These are phyloP conservation scores for Orbilia ellipsospora DNA, from an alignment of 2,329 filamentous ascomycete species.

Conservation along the genomic window DNA sequence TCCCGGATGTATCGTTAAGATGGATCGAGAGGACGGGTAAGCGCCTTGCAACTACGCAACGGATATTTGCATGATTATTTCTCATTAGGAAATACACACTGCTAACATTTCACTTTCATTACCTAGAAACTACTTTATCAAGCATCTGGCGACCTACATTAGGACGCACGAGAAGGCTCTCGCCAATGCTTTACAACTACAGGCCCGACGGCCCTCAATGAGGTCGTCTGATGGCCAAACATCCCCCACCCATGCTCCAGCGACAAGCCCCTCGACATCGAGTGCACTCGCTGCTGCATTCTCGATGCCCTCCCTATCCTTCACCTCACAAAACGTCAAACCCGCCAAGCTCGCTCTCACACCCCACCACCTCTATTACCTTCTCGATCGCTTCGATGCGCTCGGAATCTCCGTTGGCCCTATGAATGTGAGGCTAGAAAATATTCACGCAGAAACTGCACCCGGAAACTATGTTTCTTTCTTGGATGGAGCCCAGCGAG, in stretches of 20 bases:
- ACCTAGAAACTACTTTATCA: constrained; percentile 71
- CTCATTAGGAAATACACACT: background rate
- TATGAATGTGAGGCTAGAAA: constrained; percentile 95
- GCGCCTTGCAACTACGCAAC: constrained; percentile 1
- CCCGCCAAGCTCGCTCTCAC: constrained; percentile 92
- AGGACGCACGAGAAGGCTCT: constrained; percentile 97
- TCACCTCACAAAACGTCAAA: constrained; percentile 85
- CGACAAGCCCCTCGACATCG: constrained; percentile 71
- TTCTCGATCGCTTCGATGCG: constrained; percentile 94
- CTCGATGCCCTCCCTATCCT: constrained; percentile 84
- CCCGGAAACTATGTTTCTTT: constrained; percentile 97
- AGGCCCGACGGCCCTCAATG: constrained; percentile 60
- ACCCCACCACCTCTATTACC: constrained; percentile 95
- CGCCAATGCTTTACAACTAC: constrained; percentile 91
- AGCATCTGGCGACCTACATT: constrained; percentile 95
- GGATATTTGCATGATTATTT: constrained; percentile 18
- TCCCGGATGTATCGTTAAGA: constrained; percentile 53
- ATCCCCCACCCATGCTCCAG: constrained; percentile 65
- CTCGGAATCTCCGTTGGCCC: constrained; percentile 89
- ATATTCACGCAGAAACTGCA: constrained; percentile 86
- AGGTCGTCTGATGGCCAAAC: constrained; percentile 46
- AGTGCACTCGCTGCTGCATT: constrained; percentile 82
- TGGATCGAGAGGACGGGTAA: constrained; percentile 53
- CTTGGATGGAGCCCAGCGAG: constrained; percentile 64
- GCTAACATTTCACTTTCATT: background rate